Evolutionary conservation across 805 yeast species (phyloP).

Genomic region (Kazachstania africana): DNA sequence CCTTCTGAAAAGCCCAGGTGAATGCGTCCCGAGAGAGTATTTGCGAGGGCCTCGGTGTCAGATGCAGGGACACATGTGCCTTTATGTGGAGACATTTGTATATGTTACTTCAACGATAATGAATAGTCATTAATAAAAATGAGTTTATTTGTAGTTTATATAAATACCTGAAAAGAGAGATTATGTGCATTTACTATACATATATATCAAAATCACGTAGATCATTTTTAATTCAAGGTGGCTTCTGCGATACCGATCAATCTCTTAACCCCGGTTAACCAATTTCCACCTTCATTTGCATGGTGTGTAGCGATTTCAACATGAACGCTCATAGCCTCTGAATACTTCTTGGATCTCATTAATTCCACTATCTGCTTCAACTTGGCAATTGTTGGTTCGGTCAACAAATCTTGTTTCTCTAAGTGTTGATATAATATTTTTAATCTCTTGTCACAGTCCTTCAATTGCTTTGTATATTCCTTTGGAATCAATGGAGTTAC

Average conservation of each 20-base stretch:
- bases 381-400: slow-evolving; percentile 41
- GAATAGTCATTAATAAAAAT: no score
- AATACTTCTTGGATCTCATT: slow-evolving; percentile 43
- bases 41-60: no score
- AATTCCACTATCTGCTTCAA: slow-evolving; percentile 41
- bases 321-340: slow-evolving; percentile 45
- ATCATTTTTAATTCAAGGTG: slow-evolving; percentile 5
- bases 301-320: slow-evolving; percentile 50
- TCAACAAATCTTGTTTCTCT: slow-evolving; percentile 56
- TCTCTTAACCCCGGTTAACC: slow-evolving; percentile 89
- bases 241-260: slow-evolving; percentile 65
- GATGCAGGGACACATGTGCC: no score
- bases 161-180: no score
- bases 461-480: slow-evolving; percentile 56
- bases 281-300: slow-evolving; percentile 70
- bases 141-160: no score
- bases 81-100: no score
- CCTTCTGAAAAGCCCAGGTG: no score
- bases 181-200: no score
- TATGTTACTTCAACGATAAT: no score
- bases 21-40: no score
- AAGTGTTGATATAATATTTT: slow-evolving; percentile 66
- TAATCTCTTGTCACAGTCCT: slow-evolving; percentile 75
- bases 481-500: slow-evolving; percentile 69
- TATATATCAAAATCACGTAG: background rate